A percentile compares a stretch with the other conserved stretches of the same genome.
These are phyloP conservation scores for Melaleuca quinquenervia DNA, from an alignment of 345 rosid species.

Conservation along the genomic window DNA sequence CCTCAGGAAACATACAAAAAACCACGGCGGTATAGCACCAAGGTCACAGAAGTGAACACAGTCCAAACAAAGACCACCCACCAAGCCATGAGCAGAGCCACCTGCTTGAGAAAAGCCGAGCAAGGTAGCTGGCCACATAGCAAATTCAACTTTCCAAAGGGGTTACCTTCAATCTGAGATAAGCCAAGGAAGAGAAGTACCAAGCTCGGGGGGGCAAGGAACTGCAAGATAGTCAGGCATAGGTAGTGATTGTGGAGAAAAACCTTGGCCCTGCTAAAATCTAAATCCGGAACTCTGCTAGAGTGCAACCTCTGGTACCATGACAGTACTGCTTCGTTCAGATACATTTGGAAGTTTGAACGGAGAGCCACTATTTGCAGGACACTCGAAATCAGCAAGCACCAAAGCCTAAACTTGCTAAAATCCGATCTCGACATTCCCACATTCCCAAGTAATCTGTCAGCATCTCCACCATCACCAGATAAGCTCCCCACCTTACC, in stretches of 20 bases:
- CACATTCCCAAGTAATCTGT: constrained; percentile 44
- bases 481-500: constrained; percentile 1
- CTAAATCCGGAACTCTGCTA: constrained; percentile 79
- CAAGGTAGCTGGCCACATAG: constrained; percentile 50
- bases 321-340: constrained; percentile 82
- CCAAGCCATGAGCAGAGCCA: constrained; percentile 73
- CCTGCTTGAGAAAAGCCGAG: constrained; percentile 34
- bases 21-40: constrained; percentile 59
- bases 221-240: constrained; percentile 70
- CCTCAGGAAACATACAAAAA: constrained; percentile 54
- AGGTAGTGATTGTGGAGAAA: constrained; percentile 83
- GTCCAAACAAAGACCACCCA: constrained; percentile 76
- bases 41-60: constrained; percentile 42
- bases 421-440: constrained; percentile 44
- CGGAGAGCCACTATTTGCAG: constrained; percentile 56
- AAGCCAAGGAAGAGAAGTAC: constrained; percentile 54
- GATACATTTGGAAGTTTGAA: constrained; percentile 72
- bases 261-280: constrained; percentile 85
- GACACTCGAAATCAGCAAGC: constrained; percentile 43
- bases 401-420: constrained; percentile 33
- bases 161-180: constrained; percentile 42
- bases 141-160: constrained; percentile 20
- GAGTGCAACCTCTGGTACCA: constrained; percentile 94
- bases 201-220: constrained; percentile 51
- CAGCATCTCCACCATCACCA: constrained; percentile 3